A percentile compares a stretch with the other conserved stretches of the same genome.
phyloP scores from a whole-genome alignment of 495 filamentous ascomycete genomes.

The Geoglossum glabrum region DNA sequence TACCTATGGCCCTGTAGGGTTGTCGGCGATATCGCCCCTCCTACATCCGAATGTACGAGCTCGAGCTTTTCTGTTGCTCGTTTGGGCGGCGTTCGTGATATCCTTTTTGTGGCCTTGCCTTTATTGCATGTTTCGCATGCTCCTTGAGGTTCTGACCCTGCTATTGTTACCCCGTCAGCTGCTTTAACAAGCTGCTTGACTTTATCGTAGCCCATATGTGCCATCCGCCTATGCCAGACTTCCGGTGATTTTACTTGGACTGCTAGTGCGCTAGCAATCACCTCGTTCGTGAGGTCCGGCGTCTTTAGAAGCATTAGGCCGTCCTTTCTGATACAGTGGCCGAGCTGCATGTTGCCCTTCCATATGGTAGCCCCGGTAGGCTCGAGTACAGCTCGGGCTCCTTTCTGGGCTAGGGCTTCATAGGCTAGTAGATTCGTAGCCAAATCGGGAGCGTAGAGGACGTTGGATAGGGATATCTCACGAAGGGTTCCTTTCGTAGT shows the following conservation, averaged over 20 bases:
- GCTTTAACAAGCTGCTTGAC: neutral
- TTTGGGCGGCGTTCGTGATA: neutral
- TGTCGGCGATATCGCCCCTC: neutral
- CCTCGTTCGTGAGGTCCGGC: neutral
- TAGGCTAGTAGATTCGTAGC: neutral
- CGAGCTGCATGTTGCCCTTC: neutral
- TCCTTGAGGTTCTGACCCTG: neutral
- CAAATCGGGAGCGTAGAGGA: neutral
- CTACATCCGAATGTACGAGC: constrained; percentile 1
- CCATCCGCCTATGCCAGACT: constrained; percentile 7
- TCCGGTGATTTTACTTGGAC: neutral
- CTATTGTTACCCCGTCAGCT: neutral
- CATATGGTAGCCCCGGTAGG: neutral
- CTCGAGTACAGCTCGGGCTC: neutral
- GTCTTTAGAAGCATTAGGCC: neutral
- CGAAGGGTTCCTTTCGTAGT: neutral
- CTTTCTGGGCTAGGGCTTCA: neutral
- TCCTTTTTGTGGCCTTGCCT: neutral
- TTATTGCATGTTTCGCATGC: neutral
- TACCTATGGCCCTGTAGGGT: neutral
- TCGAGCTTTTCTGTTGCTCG: neutral
- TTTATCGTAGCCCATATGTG: neutral
- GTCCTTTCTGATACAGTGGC: neutral
- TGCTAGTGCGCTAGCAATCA: neutral
- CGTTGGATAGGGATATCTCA: neutral